Conservation (phyloP, 1,284 basidiomycete species). For the Volvariella surrecta region DNA sequence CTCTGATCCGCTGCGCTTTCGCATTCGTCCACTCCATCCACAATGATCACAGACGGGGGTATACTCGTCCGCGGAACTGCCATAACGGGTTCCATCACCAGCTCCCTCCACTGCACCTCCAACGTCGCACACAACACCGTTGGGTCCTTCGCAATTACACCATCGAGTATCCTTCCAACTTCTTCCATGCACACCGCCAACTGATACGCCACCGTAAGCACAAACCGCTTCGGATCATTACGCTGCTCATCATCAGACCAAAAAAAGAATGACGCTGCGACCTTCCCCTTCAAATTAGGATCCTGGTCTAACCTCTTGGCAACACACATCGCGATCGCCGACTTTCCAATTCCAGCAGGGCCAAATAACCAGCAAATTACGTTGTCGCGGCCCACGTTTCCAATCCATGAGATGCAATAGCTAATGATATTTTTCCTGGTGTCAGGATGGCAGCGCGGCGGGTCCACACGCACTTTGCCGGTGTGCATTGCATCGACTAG, state of each 20-base stretch:
- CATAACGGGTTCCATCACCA: neutral
- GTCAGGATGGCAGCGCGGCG: neutral
- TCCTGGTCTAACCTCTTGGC: neutral
- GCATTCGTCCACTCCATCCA: slow-evolving; percentile 1
- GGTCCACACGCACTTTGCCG: no score
- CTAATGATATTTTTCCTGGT: neutral
- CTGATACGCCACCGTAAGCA: neutral
- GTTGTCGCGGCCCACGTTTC: neutral
- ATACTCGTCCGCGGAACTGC: neutral
- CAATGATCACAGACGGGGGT: neutral
- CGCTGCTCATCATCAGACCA: neutral
- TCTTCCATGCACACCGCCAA: neutral
- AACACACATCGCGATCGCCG: neutral
- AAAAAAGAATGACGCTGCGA: slow-evolving; percentile 1
- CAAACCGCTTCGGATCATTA: neutral
- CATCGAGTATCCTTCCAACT: neutral
- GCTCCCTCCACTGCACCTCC: neutral
- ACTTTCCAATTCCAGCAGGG: neutral
- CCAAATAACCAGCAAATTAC: neutral
- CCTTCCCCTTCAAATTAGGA: neutral
- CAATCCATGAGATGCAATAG: neutral
- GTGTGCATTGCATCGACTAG: no score
- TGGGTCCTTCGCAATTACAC: neutral
- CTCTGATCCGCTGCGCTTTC: neutral
- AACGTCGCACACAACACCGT: neutral